These are phyloP conservation scores for Aspergillus brasiliensis DNA, from an alignment of 2,329 filamentous ascomycete genomes.

Conservation along the genomic window DNA sequence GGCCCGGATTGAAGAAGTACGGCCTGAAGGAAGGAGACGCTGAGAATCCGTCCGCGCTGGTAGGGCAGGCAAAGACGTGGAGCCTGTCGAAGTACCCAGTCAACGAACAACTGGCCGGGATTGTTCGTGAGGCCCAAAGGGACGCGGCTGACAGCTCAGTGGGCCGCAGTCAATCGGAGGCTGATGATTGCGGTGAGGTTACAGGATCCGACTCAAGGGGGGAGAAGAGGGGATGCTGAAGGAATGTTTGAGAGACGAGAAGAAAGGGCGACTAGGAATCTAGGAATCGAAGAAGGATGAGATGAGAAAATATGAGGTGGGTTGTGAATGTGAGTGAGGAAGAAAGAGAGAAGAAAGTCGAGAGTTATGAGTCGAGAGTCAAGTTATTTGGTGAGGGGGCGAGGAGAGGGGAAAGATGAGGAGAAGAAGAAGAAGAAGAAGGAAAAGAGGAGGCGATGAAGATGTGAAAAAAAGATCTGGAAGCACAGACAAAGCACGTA, in stretches of 20 bases:
- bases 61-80: constrained; percentile 27
- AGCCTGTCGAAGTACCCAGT: constrained; percentile 21
- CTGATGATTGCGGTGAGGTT: constrained; percentile 33
- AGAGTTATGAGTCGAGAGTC: constrained; percentile 5
- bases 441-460: not conserved
- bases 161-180: constrained; percentile 18
- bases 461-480: not conserved
- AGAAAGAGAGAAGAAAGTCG: constrained; percentile 5
- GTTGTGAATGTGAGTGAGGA: not conserved
- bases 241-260: not conserved
- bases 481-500: not conserved
- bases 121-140: constrained; percentile 17
- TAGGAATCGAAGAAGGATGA: not conserved
- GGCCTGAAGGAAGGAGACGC: constrained; percentile 1
- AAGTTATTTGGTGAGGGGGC: not conserved
- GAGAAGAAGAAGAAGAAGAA: constrained; percentile 4
- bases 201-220: constrained; percentile 16
- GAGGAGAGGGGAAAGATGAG: constrained; percentile 7
- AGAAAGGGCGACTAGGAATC: not conserved
- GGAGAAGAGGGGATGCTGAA: constrained; percentile 13
- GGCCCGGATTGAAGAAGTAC: constrained; percentile 4
- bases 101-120: constrained; percentile 18
- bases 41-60: constrained; percentile 13
- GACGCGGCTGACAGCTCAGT: constrained; percentile 22
- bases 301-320: constrained; percentile 5